Base-by-base conservation (phyloP, 2,329 filamentous ascomycete species). In the Zymoseptoria pseudotritici region DNA sequence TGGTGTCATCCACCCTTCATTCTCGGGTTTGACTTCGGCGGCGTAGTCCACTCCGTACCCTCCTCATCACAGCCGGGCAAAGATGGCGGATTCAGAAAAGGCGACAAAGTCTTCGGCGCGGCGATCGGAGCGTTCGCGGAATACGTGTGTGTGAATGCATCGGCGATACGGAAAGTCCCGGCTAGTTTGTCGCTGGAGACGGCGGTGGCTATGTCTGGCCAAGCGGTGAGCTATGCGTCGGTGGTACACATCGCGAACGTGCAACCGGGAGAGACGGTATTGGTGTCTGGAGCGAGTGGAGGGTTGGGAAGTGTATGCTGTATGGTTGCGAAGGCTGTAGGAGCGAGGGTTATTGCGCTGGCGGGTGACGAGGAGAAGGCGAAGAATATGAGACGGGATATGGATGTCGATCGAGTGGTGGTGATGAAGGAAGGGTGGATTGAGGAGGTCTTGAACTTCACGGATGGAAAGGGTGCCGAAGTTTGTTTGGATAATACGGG, bases 21-120 rank as follows among this genome's bases (percentile, higher is more conserved):
- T 1, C 76, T 85, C 0, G 83, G 83, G 11, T 80, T 81, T n/a
- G 83, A 86, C 67, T 86, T 86, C 66, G 75, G 82, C 0, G 83
- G 83, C n/a, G 73, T 78, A 2, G 74, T 86, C 1, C 61, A 78
- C 36, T 71, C 71, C 2, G 68, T 77, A 0, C 76, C 79, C 0
- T 20, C 69, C 4, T 55, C 50, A 20, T 60, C 59, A 17, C 11
- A 11, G 2, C 17, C 1, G 3, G 54, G 29, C 10, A 24, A 56
- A n/a, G 59, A 56, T 26, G 56, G 31, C 20, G 55, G 36, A 0
- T 79, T 81, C 60, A 68, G 68, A 21, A 72, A 72, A 3, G 83
- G 82, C 6, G 79, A 82, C 52, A 72, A 75, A 17, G 81, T 86
- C 24, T 86, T 84, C 65, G 84, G 83, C 8, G 74, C 77, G 11